Conservation (phyloP, 2,329 filamentous ascomycete genomes). For the Aspergillus flavus region DNA sequence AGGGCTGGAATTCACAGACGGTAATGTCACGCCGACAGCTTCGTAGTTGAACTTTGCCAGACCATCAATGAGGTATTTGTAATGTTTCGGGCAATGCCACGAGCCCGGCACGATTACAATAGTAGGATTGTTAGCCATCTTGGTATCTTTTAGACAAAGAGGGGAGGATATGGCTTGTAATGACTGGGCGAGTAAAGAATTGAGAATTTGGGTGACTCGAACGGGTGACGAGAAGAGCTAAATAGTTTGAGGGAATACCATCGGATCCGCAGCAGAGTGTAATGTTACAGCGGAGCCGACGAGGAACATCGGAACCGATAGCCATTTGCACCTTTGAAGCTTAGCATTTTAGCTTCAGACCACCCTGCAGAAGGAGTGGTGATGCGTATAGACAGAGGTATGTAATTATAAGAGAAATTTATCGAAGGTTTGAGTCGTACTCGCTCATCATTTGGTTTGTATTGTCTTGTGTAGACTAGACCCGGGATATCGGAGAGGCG, state of each 20-base stretch:
- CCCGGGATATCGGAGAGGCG: no score
- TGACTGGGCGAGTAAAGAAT: not conserved
- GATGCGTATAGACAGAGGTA: not conserved
- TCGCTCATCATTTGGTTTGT: not conserved
- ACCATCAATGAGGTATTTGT: constrained; percentile 23
- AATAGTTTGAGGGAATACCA: not conserved
- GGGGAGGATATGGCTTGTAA: not conserved
- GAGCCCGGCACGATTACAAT: constrained; percentile 35
- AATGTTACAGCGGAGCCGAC: not conserved
- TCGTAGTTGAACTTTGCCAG: constrained; percentile 24
- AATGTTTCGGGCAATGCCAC: constrained; percentile 31
- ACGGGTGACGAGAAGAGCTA: not conserved
- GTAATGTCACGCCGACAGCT: constrained; percentile 25
- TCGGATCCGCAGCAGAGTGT: not conserved
- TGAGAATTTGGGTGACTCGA: not conserved
- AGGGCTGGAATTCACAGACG: constrained; percentile 29
- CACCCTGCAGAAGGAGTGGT: not conserved
- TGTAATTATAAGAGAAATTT: not conserved
- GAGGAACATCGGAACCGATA: not conserved
- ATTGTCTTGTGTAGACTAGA: not conserved
- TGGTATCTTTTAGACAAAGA: not conserved
- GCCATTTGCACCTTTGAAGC: not conserved
- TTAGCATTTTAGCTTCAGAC: not conserved
- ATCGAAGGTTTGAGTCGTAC: not conserved
- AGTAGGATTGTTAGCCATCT: constrained; percentile 24